Percentiles rank a stretch among this genome's conserved stretches.
These are phyloP conservation scores for Anethum foeniculum DNA, from an alignment of 140 eudicot species.

Conservation along the genomic window DNA sequence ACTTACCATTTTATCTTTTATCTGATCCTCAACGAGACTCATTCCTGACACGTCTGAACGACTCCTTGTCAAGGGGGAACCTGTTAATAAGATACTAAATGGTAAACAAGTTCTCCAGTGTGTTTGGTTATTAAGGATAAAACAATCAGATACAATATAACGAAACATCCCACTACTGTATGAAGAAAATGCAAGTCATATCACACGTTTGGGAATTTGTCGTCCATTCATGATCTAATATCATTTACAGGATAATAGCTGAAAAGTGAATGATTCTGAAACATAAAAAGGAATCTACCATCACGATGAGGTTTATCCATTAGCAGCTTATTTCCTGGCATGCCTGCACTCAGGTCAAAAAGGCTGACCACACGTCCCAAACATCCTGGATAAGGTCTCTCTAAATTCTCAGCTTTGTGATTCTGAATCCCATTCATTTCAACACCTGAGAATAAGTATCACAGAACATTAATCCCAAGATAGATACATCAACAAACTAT, in stretches of 20 bases:
- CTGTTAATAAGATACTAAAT: conserved; percentile 28
- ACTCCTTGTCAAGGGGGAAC: conserved; percentile 62
- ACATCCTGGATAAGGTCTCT: conserved; percentile 68
- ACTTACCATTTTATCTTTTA: conserved; percentile 61
- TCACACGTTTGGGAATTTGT: neutral
- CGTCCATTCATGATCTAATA: neutral
- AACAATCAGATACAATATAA: neutral
- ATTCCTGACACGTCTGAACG: conserved; percentile 63
- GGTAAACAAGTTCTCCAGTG: neutral
- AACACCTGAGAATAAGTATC: conserved; percentile 30
- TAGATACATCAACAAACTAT: neutral
- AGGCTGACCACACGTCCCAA: conserved; percentile 87
- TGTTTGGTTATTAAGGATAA: neutral
- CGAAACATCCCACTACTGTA: neutral
- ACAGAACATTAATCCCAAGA: conserved; percentile 2
- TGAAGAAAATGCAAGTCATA: neutral
- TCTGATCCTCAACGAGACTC: conserved; percentile 38
- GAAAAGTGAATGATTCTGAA: neutral
- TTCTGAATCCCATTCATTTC: conserved; percentile 64
- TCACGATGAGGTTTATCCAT: conserved; percentile 65
- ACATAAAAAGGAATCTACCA: conserved; percentile 26
- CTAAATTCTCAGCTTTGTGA: conserved; percentile 32
- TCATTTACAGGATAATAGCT: neutral
- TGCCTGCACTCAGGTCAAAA: conserved; percentile 50
- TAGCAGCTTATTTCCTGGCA: conserved; percentile 53